These are phyloP conservation scores for Pulveroboletus sp. DNA, from an alignment of 768 basidiomycete species.

Conservation along the genomic window DNA sequence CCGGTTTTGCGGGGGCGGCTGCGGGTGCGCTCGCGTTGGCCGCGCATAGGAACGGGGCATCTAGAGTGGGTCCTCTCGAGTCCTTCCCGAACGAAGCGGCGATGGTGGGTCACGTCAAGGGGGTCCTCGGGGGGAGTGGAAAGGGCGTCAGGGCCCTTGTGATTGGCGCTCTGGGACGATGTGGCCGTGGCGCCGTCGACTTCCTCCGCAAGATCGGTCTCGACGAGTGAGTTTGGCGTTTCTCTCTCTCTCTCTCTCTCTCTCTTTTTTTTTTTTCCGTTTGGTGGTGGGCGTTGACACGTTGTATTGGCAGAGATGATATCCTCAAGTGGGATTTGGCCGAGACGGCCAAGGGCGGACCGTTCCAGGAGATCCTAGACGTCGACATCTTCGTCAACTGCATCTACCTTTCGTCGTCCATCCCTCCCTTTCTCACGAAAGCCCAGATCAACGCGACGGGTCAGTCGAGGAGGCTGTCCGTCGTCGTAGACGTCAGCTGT, in stretches of 20 bases:
- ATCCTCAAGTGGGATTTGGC: slow-evolving; percentile 97
- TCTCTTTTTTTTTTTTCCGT: no score
- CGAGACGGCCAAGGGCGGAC: slow-evolving; percentile 95
- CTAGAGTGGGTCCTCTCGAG: slow-evolving; percentile 57
- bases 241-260: no score
- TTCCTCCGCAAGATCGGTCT: slow-evolving; percentile 96
- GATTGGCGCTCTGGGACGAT: slow-evolving; percentile 93
- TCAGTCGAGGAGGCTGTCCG: slow-evolving; percentile 56
- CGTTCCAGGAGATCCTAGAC: slow-evolving; percentile 91
- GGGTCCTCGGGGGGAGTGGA: slow-evolving; percentile 58
- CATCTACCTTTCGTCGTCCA: slow-evolving; percentile 88
- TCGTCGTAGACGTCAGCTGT: slow-evolving; percentile 97
- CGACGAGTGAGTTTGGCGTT: slow-evolving; percentile 53
- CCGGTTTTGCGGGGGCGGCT: slow-evolving; percentile 97
- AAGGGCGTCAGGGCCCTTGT: slow-evolving; percentile 83
- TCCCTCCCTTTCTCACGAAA: slow-evolving; percentile 76
- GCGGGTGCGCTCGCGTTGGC: slow-evolving; percentile 82
- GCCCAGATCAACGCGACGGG: slow-evolving; percentile 74
- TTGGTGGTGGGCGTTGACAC: neutral
- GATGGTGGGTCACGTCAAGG: slow-evolving; percentile 75
- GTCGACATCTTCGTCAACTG: slow-evolving; percentile 99
- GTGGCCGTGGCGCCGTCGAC: slow-evolving; percentile 92
- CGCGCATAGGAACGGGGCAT: slow-evolving; percentile 52
- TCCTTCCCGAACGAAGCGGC: slow-evolving; percentile 81
- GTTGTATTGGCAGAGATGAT: slow-evolving; percentile 56